Evolutionary conservation across 1,284 basidiomycete genomes (phyloP).

Genomic region (Takashimella koratensis): DNA sequence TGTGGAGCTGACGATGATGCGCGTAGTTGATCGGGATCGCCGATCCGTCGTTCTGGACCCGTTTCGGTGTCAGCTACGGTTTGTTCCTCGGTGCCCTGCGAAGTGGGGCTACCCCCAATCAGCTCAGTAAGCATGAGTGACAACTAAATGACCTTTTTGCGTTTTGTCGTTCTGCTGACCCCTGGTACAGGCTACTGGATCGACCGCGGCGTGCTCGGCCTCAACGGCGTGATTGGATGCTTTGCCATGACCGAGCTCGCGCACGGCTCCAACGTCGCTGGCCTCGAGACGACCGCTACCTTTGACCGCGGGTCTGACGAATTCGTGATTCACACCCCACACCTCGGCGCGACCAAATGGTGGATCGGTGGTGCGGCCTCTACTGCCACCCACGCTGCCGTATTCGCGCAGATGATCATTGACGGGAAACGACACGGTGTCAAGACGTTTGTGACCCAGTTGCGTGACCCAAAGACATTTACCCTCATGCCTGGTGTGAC

Average conservation of each 20-base stretch:
- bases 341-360: conserved; percentile 55
- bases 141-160: background rate
- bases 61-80: conserved; percentile 56
- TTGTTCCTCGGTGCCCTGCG: conserved; percentile 53
- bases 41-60: conserved; percentile 57
- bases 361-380: conserved; percentile 59
- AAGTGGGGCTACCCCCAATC: conserved; percentile 47
- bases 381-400: conserved; percentile 57
- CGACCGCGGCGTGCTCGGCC: conserved; percentile 54
- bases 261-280: conserved; percentile 57
- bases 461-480: conserved; percentile 55
- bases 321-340: conserved; percentile 57
- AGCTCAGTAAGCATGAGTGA: conserved; percentile 32
- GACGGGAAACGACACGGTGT: conserved; percentile 56
- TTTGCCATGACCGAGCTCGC: conserved; percentile 56
- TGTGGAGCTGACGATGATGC: no score
- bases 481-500: conserved; percentile 53
- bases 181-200: conserved; percentile 53
- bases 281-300: conserved; percentile 58
- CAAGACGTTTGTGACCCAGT: conserved; percentile 58
- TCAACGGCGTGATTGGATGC: conserved; percentile 57
- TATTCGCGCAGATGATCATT: conserved; percentile 57
- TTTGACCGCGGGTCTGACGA: conserved; percentile 56
- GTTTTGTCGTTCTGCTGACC: no score
- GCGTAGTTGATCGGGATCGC: conserved; percentile 48